Base-by-base conservation (phyloP, 176 grass and related monocot genomes). In the Aegilops longissima region DNA sequence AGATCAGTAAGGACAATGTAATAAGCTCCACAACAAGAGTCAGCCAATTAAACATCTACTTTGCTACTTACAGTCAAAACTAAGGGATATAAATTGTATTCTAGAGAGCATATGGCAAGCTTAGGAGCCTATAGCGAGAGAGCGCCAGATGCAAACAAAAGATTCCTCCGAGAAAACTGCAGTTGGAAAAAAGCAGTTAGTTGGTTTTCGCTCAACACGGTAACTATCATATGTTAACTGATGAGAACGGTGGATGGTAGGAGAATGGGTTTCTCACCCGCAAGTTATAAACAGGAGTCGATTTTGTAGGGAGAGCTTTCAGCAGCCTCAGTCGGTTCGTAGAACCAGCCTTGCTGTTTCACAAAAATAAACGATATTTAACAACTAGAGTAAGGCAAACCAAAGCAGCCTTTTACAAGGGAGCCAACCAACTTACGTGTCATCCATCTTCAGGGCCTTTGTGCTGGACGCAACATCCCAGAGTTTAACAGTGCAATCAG, bases 121-220 rank as follows among this genome's bases (percentile, higher is more conserved):
- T 88, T 82, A 90, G 1, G 76, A 91, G 66, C 33, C 76, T 44
- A 88, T 44, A 88, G 76, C 5, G 86, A 91, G 83, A 96, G 92
- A 11, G 88, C 90, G 45, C 97, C 93, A 4, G 97, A 86, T 9
- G 94, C 94, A 90, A 98, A 95, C 24, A 98, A 76, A 86, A 98
- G 97, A 89, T 98, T 98, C 83, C 97, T 94, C 70, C 92, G 71
- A 31, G 97, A 96, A 82, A 98, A 98, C 96, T 96, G 82, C 85
- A 78, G 91, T 39, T 17, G 36, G 8, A 69, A 85, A 35, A 83
- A 73, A 52, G 45, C 3, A 70, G 33, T 36, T 56, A 82, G 62
- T 83, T 40, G 66, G 30, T 17, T 83, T 77, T 39, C 13, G 82
- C 21, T 49, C 38, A 49, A 83, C 69, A 49, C 6, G 30, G 38